Evolutionary conservation across 257 asterid species (phyloP), one percentile per base, ranked within the genome.

Genomic region (Solanum arcanum): DNA sequence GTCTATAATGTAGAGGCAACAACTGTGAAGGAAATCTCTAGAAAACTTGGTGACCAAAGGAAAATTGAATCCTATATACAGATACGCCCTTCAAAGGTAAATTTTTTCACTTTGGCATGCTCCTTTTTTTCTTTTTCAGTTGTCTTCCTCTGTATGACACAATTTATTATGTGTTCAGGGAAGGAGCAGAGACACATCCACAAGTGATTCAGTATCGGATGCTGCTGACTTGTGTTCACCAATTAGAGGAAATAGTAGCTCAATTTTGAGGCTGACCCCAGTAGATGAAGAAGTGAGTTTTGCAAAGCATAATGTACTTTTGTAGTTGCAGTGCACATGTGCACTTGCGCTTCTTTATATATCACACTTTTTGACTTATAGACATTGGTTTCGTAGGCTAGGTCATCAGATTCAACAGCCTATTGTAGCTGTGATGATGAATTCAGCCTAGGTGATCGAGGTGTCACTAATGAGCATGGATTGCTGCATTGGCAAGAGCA

Each of bases 371-470:
- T 83, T 86, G 59, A 84, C 81, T 88, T 88, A 85, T 81, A 75
- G 66, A 66, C 21, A 23, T 86, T 66, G 73, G 86, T 86, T 87
- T 25, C 88, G 82, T 93, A 96, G 98, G 95, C 92, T 86, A 89
- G 89, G 86, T 84, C 89, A 86, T 90, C 95, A 82, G 98, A 94
- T 87, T 89, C 93, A 56, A 93, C 95, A 56, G 83, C 91, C 86
- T 95, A 91, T 91, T 94, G 94, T 78, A 95, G 93, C 88, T 95
- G 98, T 44, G 91, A 94, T 59, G 98, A 95, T 88, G 94, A 92
- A 64, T 91, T 93, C 86, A 89, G 89, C 83, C 92, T 90, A 87
- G 91, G 84, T 78, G 91, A 90, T 83, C 88, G 89, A 88, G 92
- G 86, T 86, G 69, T 81, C 87, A 89, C 88, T 81, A 86, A 85